These are phyloP conservation scores for Solanum hybrid DNA, from an alignment of 305 asterid species.

Conservation along the genomic window DNA sequence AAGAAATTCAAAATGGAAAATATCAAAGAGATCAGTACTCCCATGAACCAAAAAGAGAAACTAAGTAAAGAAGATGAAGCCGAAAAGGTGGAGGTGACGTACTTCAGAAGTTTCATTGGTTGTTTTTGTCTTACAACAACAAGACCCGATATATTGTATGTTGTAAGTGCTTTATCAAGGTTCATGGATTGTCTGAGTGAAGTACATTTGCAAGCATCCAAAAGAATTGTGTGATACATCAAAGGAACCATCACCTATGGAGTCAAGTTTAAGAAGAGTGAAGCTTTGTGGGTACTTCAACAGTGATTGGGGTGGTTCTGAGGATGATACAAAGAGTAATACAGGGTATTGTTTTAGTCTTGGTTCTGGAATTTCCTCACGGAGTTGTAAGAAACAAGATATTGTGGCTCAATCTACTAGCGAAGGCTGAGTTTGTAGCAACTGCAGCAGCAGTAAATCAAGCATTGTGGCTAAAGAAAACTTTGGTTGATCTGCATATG, in stretches of 20 bases:
- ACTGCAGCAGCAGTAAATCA: neutral
- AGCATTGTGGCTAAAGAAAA: neutral
- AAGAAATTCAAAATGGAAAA: neutral
- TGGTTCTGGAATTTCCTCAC: neutral
- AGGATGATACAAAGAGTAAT: neutral
- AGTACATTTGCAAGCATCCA: neutral
- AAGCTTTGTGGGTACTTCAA: neutral
- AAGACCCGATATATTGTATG: neutral
- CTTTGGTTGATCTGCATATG: neutral
- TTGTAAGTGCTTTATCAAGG: neutral
- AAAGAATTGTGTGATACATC: neutral
- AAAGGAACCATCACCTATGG: neutral
- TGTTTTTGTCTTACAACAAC: neutral
- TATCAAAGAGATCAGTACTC: too few relatives aligned
- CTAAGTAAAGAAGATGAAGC: too few relatives aligned
- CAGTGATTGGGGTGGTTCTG: neutral
- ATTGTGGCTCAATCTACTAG: neutral
- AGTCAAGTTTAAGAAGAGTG: neutral
- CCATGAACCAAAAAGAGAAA: too few relatives aligned
- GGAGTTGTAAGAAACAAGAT: neutral
- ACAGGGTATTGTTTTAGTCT: neutral
- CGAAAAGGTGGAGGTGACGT: neutral
- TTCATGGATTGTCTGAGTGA: neutral
- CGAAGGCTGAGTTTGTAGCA: neutral
- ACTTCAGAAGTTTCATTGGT: neutral